phyloP scores from a whole-genome alignment of 2,329 filamentous ascomycete species.

The Stemphylium vesicarium region DNA sequence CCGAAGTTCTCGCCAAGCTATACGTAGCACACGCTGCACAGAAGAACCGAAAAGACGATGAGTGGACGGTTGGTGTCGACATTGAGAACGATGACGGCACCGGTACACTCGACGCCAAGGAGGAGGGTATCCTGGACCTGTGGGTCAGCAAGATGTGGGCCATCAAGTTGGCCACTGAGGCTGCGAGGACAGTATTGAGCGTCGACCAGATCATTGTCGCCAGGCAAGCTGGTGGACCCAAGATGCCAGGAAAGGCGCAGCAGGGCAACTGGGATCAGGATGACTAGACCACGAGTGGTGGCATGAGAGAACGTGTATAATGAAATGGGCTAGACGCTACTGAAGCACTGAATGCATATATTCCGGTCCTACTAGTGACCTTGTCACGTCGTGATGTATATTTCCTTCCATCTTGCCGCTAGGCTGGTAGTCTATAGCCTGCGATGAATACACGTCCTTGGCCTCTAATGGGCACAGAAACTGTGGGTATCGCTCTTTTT shows the following conservation, averaged over 20 bases:
- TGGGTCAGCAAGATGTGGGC: slow-evolving; percentile 94
- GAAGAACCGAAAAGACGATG: slow-evolving; percentile 63
- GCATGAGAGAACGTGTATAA: slow-evolving; percentile 16
- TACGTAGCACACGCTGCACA: slow-evolving; percentile 85
- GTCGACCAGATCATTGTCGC: slow-evolving; percentile 99
- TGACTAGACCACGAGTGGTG: slow-evolving; percentile 20
- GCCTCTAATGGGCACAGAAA: slow-evolving; percentile 2
- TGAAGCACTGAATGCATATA: slow-evolving; percentile 8
- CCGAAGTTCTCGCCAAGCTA: slow-evolving; percentile 89
- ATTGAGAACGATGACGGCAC: slow-evolving; percentile 84
- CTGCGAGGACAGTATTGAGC: slow-evolving; percentile 89
- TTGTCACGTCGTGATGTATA: not conserved
- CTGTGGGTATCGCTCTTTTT: slow-evolving; percentile 15
- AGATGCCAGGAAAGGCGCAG: slow-evolving; percentile 88
- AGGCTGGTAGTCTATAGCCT: slow-evolving; percentile 30
- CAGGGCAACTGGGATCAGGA: slow-evolving; percentile 74
- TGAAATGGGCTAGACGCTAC: slow-evolving; percentile 16
- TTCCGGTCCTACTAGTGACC: not conserved
- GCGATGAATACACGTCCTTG: slow-evolving; percentile 13
- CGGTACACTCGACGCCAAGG: slow-evolving; percentile 83
- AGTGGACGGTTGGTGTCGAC: slow-evolving; percentile 93
- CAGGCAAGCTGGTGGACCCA: slow-evolving; percentile 94
- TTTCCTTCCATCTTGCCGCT: slow-evolving; percentile 6
- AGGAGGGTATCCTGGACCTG: slow-evolving; percentile 90
- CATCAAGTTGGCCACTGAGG: slow-evolving; percentile 94